Conservation (phyloP, 768 basidiomycete species). For the Cyclocybe cylindracea region DNA sequence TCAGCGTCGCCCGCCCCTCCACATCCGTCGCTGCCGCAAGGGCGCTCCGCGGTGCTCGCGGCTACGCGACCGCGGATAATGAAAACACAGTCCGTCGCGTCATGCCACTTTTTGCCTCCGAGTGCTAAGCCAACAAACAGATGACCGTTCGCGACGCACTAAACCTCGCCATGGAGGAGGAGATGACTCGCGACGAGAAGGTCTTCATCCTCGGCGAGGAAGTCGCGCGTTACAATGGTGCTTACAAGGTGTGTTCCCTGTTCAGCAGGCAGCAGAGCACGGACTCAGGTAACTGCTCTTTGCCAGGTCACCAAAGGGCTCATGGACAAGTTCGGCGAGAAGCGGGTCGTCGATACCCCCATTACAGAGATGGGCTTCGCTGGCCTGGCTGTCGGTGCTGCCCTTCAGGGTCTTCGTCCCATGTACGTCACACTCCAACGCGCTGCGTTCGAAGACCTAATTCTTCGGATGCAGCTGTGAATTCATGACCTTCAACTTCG, state of each 20-base stretch:
- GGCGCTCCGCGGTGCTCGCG: conserved; percentile 45
- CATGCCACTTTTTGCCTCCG: conserved; percentile 14
- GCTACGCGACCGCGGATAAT: conserved; percentile 62
- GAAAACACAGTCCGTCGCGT: conserved; percentile 41
- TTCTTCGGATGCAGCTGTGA: conserved; percentile 67
- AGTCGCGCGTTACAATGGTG: conserved; percentile 97
- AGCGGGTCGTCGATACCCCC: conserved; percentile 95
- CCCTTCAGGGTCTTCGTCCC: conserved; percentile 91
- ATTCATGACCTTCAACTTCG: conserved; percentile 99
- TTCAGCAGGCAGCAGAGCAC: conserved; percentile 1
- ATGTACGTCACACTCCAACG: conserved; percentile 50
- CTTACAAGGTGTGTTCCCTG: conserved; percentile 75
- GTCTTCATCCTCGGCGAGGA: conserved; percentile 98
- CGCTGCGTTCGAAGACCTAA: conserved; percentile 4
- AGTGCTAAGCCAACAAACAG: conserved; percentile 35
- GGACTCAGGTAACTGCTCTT: conserved; percentile 10
- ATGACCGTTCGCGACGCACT: conserved; percentile 99
- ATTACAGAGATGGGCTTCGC: conserved; percentile 99
- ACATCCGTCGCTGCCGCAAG: conserved; percentile 42
- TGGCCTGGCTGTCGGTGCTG: conserved; percentile 94
- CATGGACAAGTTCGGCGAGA: conserved; percentile 98
- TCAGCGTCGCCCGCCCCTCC: conserved; percentile 51
- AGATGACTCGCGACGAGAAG: conserved; percentile 94
- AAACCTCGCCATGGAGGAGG: conserved; percentile 98
- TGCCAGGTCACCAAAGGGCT: conserved; percentile 94